phyloP scores from a whole-genome alignment of 2,329 filamentous ascomycete genomes.

The Monascus ruber region DNA sequence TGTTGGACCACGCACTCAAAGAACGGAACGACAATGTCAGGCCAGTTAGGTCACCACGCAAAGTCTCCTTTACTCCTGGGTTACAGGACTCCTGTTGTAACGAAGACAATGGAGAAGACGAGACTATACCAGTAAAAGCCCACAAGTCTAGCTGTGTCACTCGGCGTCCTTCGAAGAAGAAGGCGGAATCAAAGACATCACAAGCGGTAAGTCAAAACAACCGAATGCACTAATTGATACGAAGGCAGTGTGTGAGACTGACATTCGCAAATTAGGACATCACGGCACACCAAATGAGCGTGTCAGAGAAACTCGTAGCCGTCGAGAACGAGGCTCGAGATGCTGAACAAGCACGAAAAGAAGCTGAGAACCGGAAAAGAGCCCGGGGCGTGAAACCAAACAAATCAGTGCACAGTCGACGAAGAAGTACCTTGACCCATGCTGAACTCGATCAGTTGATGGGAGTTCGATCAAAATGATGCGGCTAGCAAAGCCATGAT shows the following conservation, averaged over 20 bases:
- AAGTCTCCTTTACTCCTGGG: constrained; percentile 27
- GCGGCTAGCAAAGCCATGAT: too few species aligned
- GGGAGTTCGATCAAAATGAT: constrained; percentile 13
- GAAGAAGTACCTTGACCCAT: constrained; percentile 35
- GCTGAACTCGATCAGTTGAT: constrained; percentile 34
- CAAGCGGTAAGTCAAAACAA: too few species aligned
- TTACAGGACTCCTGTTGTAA: constrained; percentile 17
- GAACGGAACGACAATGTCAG: constrained; percentile 27
- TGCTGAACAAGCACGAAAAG: constrained; percentile 23
- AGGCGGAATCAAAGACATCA: constrained; percentile 13
- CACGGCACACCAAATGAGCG: constrained; percentile 18
- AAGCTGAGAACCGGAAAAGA: constrained; percentile 25
- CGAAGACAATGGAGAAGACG: constrained; percentile 18
- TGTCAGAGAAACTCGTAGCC: constrained; percentile 33
- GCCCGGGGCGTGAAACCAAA: constrained; percentile 16
- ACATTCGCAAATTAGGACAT: constrained; percentile 1
- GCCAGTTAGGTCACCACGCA: constrained; percentile 19
- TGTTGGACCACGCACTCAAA: constrained; percentile 20
- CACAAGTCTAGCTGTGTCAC: constrained; percentile 20
- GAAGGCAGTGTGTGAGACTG: not conserved
- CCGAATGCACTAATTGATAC: too few species aligned
- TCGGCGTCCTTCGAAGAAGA: constrained; percentile 16
- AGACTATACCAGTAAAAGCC: constrained; percentile 22
- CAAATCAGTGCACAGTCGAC: constrained; percentile 18
- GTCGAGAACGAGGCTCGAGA: constrained; percentile 33